phyloP scores from a whole-genome alignment of 495 filamentous ascomycete species.

The Podospora anserina region DNA sequence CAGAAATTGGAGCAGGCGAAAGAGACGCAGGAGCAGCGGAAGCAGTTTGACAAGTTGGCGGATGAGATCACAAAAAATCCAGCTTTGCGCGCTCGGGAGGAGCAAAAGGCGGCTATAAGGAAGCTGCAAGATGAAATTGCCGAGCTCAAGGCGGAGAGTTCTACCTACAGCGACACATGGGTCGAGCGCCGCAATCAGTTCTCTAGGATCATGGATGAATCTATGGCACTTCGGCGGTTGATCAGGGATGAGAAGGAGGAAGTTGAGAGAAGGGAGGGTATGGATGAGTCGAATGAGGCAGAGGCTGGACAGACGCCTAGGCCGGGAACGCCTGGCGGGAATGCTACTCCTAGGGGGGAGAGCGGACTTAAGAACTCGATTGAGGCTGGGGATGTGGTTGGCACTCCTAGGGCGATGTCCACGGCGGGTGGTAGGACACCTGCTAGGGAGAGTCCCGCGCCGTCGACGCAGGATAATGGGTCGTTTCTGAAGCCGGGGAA shows the following conservation, averaged over 20 bases:
- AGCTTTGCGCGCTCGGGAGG: conserved; percentile 73
- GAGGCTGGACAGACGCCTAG: conserved; percentile 40
- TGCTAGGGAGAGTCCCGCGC: conserved; percentile 50
- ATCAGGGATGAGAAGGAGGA: conserved; percentile 98
- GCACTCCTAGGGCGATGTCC: conserved; percentile 48
- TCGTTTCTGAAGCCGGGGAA: conserved; percentile 41
- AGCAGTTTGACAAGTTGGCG: conserved; percentile 79
- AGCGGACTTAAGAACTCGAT: conserved; percentile 39
- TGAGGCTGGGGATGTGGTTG: conserved; percentile 38
- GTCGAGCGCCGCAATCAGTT: conserved; percentile 83
- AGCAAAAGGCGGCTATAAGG: conserved; percentile 71
- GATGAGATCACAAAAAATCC: conserved; percentile 84
- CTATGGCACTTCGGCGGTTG: conserved; percentile 74
- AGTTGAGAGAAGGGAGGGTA: conserved; percentile 67
- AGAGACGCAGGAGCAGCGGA: conserved; percentile 68
- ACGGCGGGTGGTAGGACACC: conserved; percentile 63
- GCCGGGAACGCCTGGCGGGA: conserved; percentile 38
- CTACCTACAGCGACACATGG: conserved; percentile 81
- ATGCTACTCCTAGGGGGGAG: conserved; percentile 40
- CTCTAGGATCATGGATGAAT: conserved; percentile 84
- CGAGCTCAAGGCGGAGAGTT: conserved; percentile 79
- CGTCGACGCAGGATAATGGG: conserved; percentile 25
- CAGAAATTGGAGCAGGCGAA: conserved; percentile 72
- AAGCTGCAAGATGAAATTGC: conserved; percentile 85
- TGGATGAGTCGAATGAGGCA: conserved; percentile 72